Evolutionary conservation across 805 yeast genomes (phyloP).

Genomic region (Candida gorgasii): DNA sequence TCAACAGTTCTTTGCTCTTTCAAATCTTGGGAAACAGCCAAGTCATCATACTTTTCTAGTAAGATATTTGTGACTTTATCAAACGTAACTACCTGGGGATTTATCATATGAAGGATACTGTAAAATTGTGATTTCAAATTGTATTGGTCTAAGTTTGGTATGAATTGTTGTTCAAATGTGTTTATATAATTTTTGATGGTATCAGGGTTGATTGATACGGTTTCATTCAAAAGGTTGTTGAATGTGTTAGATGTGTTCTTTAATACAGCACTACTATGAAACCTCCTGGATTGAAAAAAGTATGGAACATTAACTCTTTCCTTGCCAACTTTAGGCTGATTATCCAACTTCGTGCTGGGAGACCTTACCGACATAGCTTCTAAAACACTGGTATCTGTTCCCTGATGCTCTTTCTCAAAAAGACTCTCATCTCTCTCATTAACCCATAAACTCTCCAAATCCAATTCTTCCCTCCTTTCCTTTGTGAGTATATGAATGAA

Average conservation of each 20-base stretch:
- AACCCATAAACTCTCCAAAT: slow-evolving; percentile 70
- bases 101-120: slow-evolving; percentile 26
- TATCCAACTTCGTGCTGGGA: too few species aligned
- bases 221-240: slow-evolving; percentile 3
- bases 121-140: slow-evolving; percentile 23
- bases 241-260: background rate
- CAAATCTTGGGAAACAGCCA: slow-evolving; percentile 13
- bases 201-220: background rate
- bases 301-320: slow-evolving; percentile 6
- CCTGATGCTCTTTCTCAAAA: slow-evolving; percentile 3
- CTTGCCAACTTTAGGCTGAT: background rate
- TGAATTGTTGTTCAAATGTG: slow-evolving; percentile 18
- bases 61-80: slow-evolving; percentile 24
- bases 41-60: slow-evolving; percentile 28
- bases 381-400: background rate
- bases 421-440: slow-evolving; percentile 5
- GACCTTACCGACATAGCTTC: too few species aligned
- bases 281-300: slow-evolving; percentile 17
- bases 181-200: background rate
- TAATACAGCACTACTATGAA: slow-evolving; percentile 20
- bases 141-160: slow-evolving; percentile 20
- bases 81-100: slow-evolving; percentile 27
- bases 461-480: slow-evolving; percentile 64
- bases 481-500: slow-evolving; percentile 72
- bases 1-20: slow-evolving; percentile 26